Evolutionary conservation across 345 rosid species (phyloP), one percentile per base, ranked within the genome.

Genomic region (Rhodamnia rubescens): DNA sequence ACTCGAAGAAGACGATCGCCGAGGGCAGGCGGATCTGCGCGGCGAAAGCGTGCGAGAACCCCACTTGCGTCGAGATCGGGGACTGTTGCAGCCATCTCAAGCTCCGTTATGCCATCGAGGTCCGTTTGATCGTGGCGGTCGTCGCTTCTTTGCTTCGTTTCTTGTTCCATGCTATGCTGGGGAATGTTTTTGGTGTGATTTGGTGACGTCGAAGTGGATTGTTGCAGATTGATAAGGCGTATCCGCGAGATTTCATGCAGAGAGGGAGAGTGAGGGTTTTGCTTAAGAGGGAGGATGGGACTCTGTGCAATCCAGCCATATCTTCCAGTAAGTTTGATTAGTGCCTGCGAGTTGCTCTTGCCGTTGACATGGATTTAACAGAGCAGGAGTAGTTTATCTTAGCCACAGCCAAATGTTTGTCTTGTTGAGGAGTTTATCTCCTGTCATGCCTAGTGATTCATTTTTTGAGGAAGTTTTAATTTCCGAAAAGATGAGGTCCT

Each of bases 191-290:
- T 64, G 40, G 74, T 61, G 74, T 15, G 74, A 29, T 29, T 14
- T 7, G 12, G 40, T 3, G 74, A 61, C 5, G 21, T 11, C 47
- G 80, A 2, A 9, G 4, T 36, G 84, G 84, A 15, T 82, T 52
- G 18, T 75, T 81, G 88, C 87, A 97, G 96, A 87, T 93, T 88
- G 98, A 96, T 86, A 96, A 97, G 92, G 98, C 96, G 44, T 97
- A 96, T 83, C 98, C 98, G 6, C 94, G 98, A 1, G 98, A 97
- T 91, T 96, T 92, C 90, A 93, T 96, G 98, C 99, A 97, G 94
- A 84, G 91, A 87, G 98, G 98, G 85, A 94, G 98, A 90, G 98
- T 96, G 58, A 94, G 98, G 85, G 97, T 95, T 8, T 87, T 89
- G 83, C 91, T 97, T 88, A 97, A 90, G 90, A 92, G 88, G 87